phyloP scores from a whole-genome alignment of 495 filamentous ascomycete genomes.

The Monascus purpureus region DNA sequence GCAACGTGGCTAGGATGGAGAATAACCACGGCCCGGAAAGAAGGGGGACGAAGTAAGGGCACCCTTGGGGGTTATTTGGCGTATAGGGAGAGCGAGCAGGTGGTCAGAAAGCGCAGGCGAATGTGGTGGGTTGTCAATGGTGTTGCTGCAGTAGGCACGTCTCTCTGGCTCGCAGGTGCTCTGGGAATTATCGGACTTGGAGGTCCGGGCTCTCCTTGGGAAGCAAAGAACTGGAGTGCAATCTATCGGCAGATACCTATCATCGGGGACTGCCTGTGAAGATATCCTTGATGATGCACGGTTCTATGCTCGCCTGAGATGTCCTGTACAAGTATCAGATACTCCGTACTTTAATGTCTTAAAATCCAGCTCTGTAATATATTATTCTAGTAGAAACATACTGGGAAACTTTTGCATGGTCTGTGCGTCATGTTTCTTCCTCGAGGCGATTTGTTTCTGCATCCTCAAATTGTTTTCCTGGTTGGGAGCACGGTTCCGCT shows the following conservation, averaged over 20 bases:
- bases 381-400: too few species aligned
- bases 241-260: conserved; percentile 43
- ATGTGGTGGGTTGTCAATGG: conserved; percentile 59
- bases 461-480: too few species aligned
- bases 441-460: too few species aligned
- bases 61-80: conserved; percentile 24
- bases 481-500: too few species aligned
- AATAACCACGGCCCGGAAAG: conserved; percentile 24
- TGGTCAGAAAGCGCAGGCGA: conserved; percentile 33
- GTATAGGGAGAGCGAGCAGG: conserved; percentile 23
- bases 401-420: too few species aligned
- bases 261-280: too few species aligned
- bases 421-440: too few species aligned
- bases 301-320: not conserved
- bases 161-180: conserved; percentile 67
- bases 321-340: too few species aligned
- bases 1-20: conserved; percentile 55
- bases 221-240: conserved; percentile 65
- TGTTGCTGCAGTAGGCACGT: conserved; percentile 39
- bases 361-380: too few species aligned
- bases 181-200: conserved; percentile 61
- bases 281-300: not conserved
- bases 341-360: too few species aligned
- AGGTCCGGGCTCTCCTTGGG: conserved; percentile 60
- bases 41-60: conserved; percentile 20